These are phyloP conservation scores for Picea glauca DNA, from an alignment of 75 land plant species.

Conservation along the genomic window DNA sequence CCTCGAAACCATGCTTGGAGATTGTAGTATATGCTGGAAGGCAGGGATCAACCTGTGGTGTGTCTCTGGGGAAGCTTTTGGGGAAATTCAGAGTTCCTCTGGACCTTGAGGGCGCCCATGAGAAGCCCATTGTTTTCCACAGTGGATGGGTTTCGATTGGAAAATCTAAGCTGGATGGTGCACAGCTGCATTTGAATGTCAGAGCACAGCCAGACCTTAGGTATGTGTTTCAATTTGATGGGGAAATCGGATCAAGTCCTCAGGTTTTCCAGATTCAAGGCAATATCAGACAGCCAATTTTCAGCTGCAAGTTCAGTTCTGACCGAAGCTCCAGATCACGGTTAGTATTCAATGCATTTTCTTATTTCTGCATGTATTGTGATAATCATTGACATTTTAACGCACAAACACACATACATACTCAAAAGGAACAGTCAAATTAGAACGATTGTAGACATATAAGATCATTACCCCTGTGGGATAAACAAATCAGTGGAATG, in stretches of 20 bases:
- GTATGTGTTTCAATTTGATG: constrained; percentile 70
- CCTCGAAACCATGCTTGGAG: constrained; percentile 20
- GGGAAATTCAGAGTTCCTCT: constrained; percentile 40
- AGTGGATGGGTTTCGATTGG: constrained; percentile 72
- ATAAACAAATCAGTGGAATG: too few species aligned
- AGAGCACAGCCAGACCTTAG: constrained; percentile 73
- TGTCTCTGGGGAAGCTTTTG: constrained; percentile 20
- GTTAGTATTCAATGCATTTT: constrained; percentile 16
- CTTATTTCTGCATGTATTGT: neutral
- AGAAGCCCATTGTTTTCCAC: constrained; percentile 34
- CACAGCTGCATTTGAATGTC: constrained; percentile 51
- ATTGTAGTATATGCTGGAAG: constrained; percentile 35
- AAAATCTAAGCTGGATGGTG: constrained; percentile 12
- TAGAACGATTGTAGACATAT: too few species aligned
- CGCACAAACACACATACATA: too few species aligned
- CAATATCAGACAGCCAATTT: constrained; percentile 61
- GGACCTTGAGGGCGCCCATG: constrained; percentile 27
- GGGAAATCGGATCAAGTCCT: constrained; percentile 68
- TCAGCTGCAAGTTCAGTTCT: constrained; percentile 71
- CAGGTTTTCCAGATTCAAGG: constrained; percentile 79
- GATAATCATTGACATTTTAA: too few species aligned
- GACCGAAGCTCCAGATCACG: constrained; percentile 32
- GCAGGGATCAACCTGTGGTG: constrained; percentile 26
- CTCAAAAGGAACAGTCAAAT: too few species aligned
- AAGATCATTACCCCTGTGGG: too few species aligned